phyloP scores from a whole-genome alignment of 495 filamentous ascomycete species.

The Neurospora terricola region DNA sequence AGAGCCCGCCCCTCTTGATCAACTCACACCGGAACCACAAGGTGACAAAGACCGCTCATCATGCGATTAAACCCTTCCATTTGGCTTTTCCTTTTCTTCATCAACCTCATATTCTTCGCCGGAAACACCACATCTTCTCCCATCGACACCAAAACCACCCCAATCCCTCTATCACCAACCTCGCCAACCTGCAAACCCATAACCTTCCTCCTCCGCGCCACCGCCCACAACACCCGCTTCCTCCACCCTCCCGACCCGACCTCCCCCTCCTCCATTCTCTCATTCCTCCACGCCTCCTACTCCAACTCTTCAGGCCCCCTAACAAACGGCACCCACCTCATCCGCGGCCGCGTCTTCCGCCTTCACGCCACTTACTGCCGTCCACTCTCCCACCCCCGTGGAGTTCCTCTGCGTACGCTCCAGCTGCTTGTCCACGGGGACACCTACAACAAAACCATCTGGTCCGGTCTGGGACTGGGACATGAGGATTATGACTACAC shows the following conservation, averaged over 20 bases:
- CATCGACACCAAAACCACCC: background rate
- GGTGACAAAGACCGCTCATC: background rate
- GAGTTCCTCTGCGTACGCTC: background rate
- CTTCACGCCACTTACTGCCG: constrained; percentile 9
- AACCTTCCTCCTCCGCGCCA: background rate
- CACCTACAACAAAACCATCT: constrained; percentile 13
- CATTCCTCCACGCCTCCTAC: background rate
- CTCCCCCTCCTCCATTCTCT: background rate
- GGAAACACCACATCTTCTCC: background rate
- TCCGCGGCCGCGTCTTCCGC: constrained; percentile 2
- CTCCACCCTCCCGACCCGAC: background rate
- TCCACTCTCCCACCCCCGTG: background rate
- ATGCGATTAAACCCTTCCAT: background rate
- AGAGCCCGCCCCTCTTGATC: background rate
- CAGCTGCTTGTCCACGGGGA: constrained; percentile 16
- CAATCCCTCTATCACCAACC: background rate
- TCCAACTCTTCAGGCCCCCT: background rate
- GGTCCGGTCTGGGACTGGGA: constrained; percentile 4
- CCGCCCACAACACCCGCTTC: background rate
- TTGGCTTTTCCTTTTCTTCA: background rate
- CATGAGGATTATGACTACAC: background rate
- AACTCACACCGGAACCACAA: background rate
- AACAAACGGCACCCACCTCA: constrained; percentile 1
- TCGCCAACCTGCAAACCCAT: background rate
- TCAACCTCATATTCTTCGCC: background rate